phyloP scores from a whole-genome alignment of 139 green algal species.

The Gonium pectorale region DNA sequence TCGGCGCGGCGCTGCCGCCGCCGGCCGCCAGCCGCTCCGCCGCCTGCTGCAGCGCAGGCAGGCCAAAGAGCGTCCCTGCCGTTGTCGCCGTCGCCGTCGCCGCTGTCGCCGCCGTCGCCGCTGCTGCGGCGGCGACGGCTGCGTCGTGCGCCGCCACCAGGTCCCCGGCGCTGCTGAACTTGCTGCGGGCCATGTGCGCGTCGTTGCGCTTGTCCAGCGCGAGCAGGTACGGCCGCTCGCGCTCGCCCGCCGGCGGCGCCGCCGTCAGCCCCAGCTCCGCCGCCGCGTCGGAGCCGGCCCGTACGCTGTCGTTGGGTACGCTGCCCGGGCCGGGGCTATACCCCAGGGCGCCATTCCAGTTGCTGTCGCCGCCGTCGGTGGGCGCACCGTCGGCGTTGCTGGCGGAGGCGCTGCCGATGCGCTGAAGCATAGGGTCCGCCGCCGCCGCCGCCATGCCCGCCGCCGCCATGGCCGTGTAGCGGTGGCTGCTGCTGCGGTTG shows the following conservation, averaged over 20 bases:
- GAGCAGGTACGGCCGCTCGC: conserved; percentile 29
- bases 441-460: not conserved
- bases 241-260: not conserved
- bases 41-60: too few species aligned
- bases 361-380: too few species aligned
- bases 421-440: not conserved
- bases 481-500: conserved; percentile 11
- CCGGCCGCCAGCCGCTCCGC: too few species aligned
- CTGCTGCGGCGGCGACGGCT: not conserved
- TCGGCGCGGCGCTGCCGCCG: too few species aligned
- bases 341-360: too few species aligned
- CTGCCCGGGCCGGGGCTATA: too few species aligned
- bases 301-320: not conserved
- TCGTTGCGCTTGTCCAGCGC: conserved; percentile 22
- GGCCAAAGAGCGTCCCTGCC: too few species aligned
- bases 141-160: not conserved
- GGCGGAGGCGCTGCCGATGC: not conserved
- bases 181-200: not conserved
- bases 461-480: conserved; percentile 9
- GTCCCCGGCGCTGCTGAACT: conserved; percentile 1
- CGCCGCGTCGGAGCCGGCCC: conserved; percentile 9
- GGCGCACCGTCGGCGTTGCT: not conserved
- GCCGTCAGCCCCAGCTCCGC: conserved; percentile 7
- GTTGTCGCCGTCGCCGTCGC: too few species aligned
- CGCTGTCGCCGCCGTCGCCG: not conserved